phyloP scores from a whole-genome alignment of 768 basidiomycete species.

The Roridomyces roridus region DNA sequence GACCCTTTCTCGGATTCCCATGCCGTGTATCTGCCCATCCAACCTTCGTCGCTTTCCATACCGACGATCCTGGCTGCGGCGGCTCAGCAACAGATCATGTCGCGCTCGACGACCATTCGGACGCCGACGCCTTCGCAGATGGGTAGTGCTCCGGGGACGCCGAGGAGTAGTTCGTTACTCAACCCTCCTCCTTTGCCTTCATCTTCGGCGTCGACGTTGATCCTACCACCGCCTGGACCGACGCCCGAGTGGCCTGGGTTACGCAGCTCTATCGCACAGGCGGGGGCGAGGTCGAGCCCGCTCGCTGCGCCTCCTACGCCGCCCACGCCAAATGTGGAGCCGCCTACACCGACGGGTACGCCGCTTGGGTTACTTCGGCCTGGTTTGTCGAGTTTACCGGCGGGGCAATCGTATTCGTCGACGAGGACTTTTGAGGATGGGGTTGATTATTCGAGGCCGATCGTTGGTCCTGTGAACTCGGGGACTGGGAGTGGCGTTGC shows the following conservation, averaged over 20 bases:
- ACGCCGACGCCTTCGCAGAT: not conserved
- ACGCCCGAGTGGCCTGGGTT: conserved; percentile 7
- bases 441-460: conserved; percentile 8
- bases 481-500: too few species aligned
- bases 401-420: not conserved
- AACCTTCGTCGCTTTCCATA: not conserved
- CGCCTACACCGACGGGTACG: too few species aligned
- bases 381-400: too few species aligned
- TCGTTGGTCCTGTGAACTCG: too few species aligned
- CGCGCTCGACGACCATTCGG: not conserved
- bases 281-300: too few species aligned
- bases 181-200: conserved; percentile 1
- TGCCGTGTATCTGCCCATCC: not conserved
- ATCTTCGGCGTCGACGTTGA: not conserved
- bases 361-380: too few species aligned
- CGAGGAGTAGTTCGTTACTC: not conserved
- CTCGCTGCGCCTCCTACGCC: too few species aligned
- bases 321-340: too few species aligned
- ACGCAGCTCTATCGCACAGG: not conserved
- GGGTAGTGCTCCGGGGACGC: not conserved
- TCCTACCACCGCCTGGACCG: not conserved
- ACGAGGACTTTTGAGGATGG: conserved; percentile 2
- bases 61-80: not conserved
- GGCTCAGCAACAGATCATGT: not conserved
- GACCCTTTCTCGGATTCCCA: too few species aligned